Evolutionary conservation across 108 stramenopile genomes (phyloP).

Genomic region (Cafeteria roenbergensis): DNA sequence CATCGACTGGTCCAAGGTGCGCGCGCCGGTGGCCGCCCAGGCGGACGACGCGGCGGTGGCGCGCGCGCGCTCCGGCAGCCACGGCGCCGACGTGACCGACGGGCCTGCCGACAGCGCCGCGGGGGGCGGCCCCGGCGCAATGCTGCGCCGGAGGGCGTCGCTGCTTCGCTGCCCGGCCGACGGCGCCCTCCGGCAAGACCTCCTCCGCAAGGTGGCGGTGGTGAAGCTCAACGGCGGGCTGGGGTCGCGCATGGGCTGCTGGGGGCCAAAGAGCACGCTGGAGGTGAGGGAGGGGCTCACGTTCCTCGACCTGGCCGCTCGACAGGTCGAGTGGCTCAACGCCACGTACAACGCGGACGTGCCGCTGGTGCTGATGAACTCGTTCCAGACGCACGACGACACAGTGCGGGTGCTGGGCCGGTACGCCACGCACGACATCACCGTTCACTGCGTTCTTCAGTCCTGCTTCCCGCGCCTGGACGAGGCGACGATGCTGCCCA

Average conservation of each 20-base stretch:
- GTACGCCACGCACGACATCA: slow-evolving; percentile 46
- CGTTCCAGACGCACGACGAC: slow-evolving; percentile 87
- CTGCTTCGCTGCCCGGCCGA: slow-evolving; percentile 15
- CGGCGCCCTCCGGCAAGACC: slow-evolving; percentile 22
- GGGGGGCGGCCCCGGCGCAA: no score
- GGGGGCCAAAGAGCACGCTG: slow-evolving; percentile 82
- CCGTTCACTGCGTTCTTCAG: slow-evolving; percentile 33
- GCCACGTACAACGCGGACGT: slow-evolving; percentile 17
- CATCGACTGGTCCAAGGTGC: no score
- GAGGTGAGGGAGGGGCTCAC: slow-evolving; percentile 91
- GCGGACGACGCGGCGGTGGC: no score
- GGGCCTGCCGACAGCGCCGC: no score
- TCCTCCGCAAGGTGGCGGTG: slow-evolving; percentile 78
- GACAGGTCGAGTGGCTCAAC: slow-evolving; percentile 53
- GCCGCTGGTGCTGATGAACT: slow-evolving; percentile 95
- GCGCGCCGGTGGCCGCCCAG: no score
- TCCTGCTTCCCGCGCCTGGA: slow-evolving; percentile 40
- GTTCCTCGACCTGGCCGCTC: slow-evolving; percentile 95
- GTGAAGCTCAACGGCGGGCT: slow-evolving; percentile 98
- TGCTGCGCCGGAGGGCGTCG: no score
- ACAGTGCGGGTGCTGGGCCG: slow-evolving; percentile 70
- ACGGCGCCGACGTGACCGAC: no score
- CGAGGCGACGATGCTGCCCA: slow-evolving; percentile 50
- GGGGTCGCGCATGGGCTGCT: slow-evolving; percentile 89
- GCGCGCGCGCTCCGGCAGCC: no score